Conservation (phyloP, 805 yeast species). For the Nakazawaea ambrosiae region DNA sequence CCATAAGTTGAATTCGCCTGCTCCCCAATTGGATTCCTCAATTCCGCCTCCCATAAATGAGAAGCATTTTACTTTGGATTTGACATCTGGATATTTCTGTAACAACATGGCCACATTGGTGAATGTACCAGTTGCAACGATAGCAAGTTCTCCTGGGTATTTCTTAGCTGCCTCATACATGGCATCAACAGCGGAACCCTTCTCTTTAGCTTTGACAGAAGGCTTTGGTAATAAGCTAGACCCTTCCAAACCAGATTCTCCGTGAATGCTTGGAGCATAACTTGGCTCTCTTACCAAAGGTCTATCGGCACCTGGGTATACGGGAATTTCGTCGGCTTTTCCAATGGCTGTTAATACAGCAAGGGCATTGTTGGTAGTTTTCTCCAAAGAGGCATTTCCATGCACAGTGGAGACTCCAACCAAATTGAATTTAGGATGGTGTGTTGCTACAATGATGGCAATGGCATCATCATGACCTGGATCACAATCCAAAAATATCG, state of each 20-base stretch:
- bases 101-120: constrained; percentile 31
- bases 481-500: constrained; percentile 87
- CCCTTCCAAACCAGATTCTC: constrained; percentile 75
- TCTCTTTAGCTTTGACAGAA: constrained; percentile 12
- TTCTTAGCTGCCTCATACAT: constrained; percentile 21
- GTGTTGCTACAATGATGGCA: constrained; percentile 59
- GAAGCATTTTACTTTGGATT: constrained; percentile 22
- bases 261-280: constrained; percentile 63
- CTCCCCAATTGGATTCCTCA: constrained; percentile 26
- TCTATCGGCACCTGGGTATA: constrained; percentile 55
- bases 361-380: constrained; percentile 65
- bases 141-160: constrained; percentile 22
- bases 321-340: constrained; percentile 43
- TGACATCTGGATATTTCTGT: constrained; percentile 24
- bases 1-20: constrained; percentile 71
- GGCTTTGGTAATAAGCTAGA: constrained; percentile 51
- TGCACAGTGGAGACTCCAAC: constrained; percentile 71
- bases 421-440: constrained; percentile 50
- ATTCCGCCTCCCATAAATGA: constrained; percentile 37
- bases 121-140: constrained; percentile 34
- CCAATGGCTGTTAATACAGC: constrained; percentile 57
- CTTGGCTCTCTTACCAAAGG: constrained; percentile 48
- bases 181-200: constrained; percentile 22
- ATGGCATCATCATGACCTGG: constrained; percentile 89
- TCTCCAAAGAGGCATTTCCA: constrained; percentile 59